Conservation (phyloP, 371 early-diverging fungal genomes). For the Haplosporangium sp. region DNA sequence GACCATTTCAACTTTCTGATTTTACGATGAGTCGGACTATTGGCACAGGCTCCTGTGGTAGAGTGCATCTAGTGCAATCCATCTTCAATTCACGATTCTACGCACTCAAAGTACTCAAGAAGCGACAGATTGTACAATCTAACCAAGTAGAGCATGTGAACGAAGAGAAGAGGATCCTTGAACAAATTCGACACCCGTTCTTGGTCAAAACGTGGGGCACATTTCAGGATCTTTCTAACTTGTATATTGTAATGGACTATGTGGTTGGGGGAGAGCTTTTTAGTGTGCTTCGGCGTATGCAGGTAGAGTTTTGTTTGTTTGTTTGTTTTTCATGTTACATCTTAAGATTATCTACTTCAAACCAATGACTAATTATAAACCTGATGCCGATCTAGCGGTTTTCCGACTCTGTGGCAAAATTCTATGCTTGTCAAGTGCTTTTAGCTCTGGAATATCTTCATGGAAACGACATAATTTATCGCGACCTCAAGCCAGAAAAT, state of each 20-base stretch:
- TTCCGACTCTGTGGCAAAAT: conserved; percentile 91
- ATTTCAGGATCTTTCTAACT: conserved; percentile 79
- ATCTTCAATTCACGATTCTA: conserved; percentile 76
- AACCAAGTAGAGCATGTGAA: conserved; percentile 93
- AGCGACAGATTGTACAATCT: conserved; percentile 80
- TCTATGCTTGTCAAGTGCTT: conserved; percentile 82
- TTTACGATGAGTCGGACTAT: conserved; percentile 72
- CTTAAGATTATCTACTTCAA: background rate
- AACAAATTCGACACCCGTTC: conserved; percentile 79
- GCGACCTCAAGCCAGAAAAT: conserved; percentile 97
- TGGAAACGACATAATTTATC: conserved; percentile 88
- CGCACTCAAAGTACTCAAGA: conserved; percentile 91
- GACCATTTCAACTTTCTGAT: conserved; percentile 66
- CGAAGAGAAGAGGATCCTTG: conserved; percentile 86
- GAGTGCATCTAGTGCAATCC: conserved; percentile 88
- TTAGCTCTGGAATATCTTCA: conserved; percentile 92
- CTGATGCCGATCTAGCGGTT: conserved; percentile 75
- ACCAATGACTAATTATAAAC: background rate
- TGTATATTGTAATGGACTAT: conserved; percentile 93
- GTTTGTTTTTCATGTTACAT: background rate
- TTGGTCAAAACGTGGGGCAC: conserved; percentile 85
- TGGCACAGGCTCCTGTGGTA: conserved; percentile 97
- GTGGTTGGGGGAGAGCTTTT: conserved; percentile 95
- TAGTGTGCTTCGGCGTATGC: conserved; percentile 63
- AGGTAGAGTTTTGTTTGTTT: conserved; percentile 27